Base-by-base conservation (phyloP, 306 rosid genomes). In the Morella rubra region DNA sequence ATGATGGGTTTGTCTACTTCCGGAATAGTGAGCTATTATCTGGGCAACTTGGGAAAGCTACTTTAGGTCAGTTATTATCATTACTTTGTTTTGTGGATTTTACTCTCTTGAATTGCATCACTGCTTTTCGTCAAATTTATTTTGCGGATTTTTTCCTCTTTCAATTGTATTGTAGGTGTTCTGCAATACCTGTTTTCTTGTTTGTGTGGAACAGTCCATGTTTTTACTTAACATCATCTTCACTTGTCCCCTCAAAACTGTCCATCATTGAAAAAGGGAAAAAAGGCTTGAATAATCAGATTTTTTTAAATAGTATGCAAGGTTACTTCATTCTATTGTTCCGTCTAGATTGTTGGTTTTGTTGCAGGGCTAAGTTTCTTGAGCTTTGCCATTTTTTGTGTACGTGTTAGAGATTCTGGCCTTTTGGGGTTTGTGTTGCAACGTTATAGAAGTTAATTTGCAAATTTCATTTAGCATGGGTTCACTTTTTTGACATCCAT, bases 21-120 rank as follows among this genome's bases (percentile, higher is more conserved):
- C 96, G 89, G 59, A 94, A 92, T 79, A 92, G 97, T 58, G 98
- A 94, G 86, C 81, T 94, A 84, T 85, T 94, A 69, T 89, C 98
- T n/a, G 98, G 98, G 52, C 97, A 94, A 80, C 85, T 94, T 87
- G 98, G 98, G 87, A 94, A 94, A 89, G 91, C 82, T 73, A 94
- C 98, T 78, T 85, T 94, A 85, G 98, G 98, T 92, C 77, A 77
- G 87, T 86, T 52, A 76, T 80, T 77, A 18, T 19, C 70, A 65
- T 16, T 18, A 65, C 22, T 47, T 47, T 12, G 8, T 22, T 56
- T 61, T 64, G 24, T 64, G 20, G 49, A 64, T 64, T 56, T 4
- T 5, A 14, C 41, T 65, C 49, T 42, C 44, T 14, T 4, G 12
- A 3, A 12, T 24, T 0, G 44, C 32, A 16, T 32, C 68, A 13